These are phyloP conservation scores for Acmispon strigosus DNA, from an alignment of 306 rosid species.

Conservation along the genomic window DNA sequence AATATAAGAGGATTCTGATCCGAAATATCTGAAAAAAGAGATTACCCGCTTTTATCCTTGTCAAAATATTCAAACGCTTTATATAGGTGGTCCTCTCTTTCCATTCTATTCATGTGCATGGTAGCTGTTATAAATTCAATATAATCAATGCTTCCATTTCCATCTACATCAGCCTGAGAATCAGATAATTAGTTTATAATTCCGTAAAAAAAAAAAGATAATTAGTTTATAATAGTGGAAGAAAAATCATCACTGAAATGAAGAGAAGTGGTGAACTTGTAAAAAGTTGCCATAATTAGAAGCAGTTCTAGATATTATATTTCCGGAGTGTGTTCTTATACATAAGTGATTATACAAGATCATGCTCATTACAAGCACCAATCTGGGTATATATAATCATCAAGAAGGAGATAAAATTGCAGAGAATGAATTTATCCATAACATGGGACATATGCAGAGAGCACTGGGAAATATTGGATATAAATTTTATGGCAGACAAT, in stretches of 20 bases:
- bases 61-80: conserved; percentile 86
- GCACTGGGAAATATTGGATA: not conserved
- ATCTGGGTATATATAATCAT: not conserved
- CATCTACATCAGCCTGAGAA: conserved; percentile 89
- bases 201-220: too few species aligned
- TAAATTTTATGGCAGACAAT: too few species aligned
- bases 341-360: not conserved
- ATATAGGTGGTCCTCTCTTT: conserved; percentile 80
- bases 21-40: not conserved
- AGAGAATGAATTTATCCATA: not conserved
- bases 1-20: not conserved
- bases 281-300: not conserved
- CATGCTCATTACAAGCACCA: not conserved
- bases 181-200: conserved; percentile 1
- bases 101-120: conserved; percentile 86
- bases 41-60: conserved; percentile 83
- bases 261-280: conserved; percentile 3
- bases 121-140: conserved; percentile 84
- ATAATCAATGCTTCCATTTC: conserved; percentile 79
- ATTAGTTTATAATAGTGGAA: not conserved
- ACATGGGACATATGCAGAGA: not conserved
- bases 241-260: conserved; percentile 1
- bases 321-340: not conserved
- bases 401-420: conserved; percentile 6
- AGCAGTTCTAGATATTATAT: conserved; percentile 17